Base-by-base conservation (phyloP, 495 filamentous ascomycete species). In the Xylaria bambusicola region DNA sequence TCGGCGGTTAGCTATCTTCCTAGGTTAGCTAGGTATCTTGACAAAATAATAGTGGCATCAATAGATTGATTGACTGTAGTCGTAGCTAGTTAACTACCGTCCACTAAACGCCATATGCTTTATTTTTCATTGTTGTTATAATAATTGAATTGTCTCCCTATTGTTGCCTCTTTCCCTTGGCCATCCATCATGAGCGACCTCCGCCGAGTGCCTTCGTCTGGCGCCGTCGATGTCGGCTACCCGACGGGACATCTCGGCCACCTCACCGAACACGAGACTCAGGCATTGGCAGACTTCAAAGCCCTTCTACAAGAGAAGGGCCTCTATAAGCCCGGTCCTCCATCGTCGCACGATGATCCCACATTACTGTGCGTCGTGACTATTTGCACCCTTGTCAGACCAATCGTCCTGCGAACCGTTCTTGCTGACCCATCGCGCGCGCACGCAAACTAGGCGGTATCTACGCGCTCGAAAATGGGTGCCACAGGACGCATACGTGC, bases 391-490 rank as follows among this genome's bases (percentile, higher is more conserved):
- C 40, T 24, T 62, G 29, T 23, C 35, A n/a, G 46, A 51, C 46
- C 36, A 47, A 45, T 33, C 35, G 41, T 41, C 29, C 17, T 52
- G 44, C 6, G 24, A 46, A 64, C 57, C 54, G 56, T 53, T 48
- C 41, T 61, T 52, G 23, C 40, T 62, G 31, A 45, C 42, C 61
- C 45, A 26, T 54, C 12, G 38, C 26, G 35, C 45, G 56, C 38
- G 52, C 49, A 17, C 12, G n/a, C n/a, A n/a, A 46, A 1, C 29
- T 71, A 93, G 89, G 60, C 89, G 91, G 13, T 94, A 86, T 70
- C 80, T 95, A 21, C 87, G 91, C 64, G 91, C 91, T 9, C 85
- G 91, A 36, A 86, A 79, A 63, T 95, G 91, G 75, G 77, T 86
- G 48, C 79, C 87, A 5, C 73, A 81, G 52, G 88, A 90, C 46